These are phyloP conservation scores for Tolypocladium capitatum DNA, from an alignment of 2,329 filamentous ascomycete species.

Conservation along the genomic window DNA sequence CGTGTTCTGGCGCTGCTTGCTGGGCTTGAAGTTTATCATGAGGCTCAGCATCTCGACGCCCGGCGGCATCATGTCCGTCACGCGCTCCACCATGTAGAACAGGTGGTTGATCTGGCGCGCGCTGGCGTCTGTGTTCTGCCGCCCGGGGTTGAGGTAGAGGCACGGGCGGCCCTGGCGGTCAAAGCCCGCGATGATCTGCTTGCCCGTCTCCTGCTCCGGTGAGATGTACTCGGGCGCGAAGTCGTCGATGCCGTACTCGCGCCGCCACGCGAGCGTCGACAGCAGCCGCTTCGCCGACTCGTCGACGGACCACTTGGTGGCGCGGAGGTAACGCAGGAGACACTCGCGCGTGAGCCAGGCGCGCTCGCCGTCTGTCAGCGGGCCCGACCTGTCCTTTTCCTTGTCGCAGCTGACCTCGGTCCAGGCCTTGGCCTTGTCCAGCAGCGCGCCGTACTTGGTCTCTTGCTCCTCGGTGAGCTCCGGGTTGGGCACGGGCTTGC, in stretches of 20 bases:
- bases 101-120: conserved; percentile 86
- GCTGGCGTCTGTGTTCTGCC: conserved; percentile 81
- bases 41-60: conserved; percentile 78
- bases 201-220: conserved; percentile 90
- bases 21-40: conserved; percentile 82
- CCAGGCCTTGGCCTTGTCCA: conserved; percentile 59
- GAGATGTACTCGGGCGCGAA: conserved; percentile 80
- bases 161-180: conserved; percentile 79
- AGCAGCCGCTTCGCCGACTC: conserved; percentile 70
- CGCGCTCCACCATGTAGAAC: conserved; percentile 88
- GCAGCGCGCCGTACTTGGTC: conserved; percentile 66
- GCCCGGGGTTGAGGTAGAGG: conserved; percentile 76
- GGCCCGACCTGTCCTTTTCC: conserved; percentile 41
- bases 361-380: conserved; percentile 66
- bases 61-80: conserved; percentile 74
- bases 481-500: conserved; percentile 41
- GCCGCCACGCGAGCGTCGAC: conserved; percentile 72
- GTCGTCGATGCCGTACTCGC: conserved; percentile 73
- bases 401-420: conserved; percentile 46
- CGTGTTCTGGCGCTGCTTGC: conserved; percentile 59
- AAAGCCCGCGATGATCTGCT: conserved; percentile 80
- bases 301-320: conserved; percentile 75
- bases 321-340: conserved; percentile 81
- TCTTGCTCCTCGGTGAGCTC: conserved; percentile 64
- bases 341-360: conserved; percentile 90